Percentiles rank a stretch among this genome's conserved stretches.
These are phyloP conservation scores for Hypericum androsaemum DNA, from an alignment of 345 rosid species.

Conservation along the genomic window DNA sequence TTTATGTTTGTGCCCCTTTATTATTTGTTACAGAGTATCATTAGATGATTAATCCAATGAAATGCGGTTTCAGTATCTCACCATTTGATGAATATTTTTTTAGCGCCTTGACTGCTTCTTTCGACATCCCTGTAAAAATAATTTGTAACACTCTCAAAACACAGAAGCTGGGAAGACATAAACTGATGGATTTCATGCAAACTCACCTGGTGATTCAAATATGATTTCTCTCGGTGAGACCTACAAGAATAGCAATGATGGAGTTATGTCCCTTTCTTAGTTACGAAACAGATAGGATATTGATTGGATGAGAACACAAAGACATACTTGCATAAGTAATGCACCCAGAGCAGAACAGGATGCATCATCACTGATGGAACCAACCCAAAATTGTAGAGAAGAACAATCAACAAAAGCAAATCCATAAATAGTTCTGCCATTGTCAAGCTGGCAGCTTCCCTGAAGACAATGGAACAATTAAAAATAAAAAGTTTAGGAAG, in stretches of 20 bases:
- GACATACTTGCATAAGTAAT: constrained; percentile 77
- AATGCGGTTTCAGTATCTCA: constrained; percentile 10
- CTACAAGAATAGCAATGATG: constrained; percentile 27
- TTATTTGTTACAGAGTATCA: too few relatives aligned
- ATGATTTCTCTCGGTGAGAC: constrained; percentile 89
- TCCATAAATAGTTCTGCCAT: constrained; percentile 50
- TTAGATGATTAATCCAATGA: neutral
- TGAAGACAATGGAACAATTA: constrained; percentile 16
- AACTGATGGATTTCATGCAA: constrained; percentile 6
- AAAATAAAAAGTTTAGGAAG: constrained; percentile 8
- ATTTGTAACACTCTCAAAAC: neutral
- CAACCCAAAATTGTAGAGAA: constrained; percentile 82
- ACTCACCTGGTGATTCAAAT: constrained; percentile 65
- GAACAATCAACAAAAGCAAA: constrained; percentile 98
- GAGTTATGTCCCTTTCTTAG: constrained; percentile 9
- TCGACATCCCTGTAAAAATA: constrained; percentile 62
- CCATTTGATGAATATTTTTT: constrained; percentile 67
- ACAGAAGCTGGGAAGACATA: constrained; percentile 5
- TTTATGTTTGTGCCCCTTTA: too few relatives aligned
- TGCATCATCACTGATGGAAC: constrained; percentile 63
- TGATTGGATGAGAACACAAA: constrained; percentile 1
- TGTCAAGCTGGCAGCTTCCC: constrained; percentile 39
- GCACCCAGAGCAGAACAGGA: constrained; percentile 84
- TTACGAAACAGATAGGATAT: neutral
- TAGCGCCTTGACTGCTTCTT: constrained; percentile 71